Evolutionary conservation across 768 basidiomycete species (phyloP).

Genomic region (Punctularia strigosozonata): DNA sequence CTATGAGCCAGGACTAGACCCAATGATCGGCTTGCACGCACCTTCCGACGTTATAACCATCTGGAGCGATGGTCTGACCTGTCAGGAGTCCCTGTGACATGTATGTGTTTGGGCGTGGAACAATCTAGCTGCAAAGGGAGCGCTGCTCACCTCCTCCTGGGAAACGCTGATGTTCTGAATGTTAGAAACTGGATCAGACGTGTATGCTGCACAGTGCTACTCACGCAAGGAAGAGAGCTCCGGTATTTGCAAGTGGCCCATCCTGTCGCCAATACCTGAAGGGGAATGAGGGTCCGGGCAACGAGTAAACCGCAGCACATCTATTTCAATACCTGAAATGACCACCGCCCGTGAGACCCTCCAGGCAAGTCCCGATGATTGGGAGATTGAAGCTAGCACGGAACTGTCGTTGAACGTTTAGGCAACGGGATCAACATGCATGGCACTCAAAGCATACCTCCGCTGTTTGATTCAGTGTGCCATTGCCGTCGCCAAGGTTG

Average conservation of each 20-base stretch:
- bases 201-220: slow-evolving; percentile 7
- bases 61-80: slow-evolving; percentile 28
- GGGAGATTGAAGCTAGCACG: neutral
- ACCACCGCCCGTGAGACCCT: neutral
- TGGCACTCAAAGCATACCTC: too few species aligned
- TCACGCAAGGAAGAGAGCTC: neutral
- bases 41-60: slow-evolving; percentile 41
- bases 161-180: slow-evolving; percentile 25
- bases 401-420: too few species aligned
- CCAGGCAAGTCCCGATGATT: neutral
- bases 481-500: neutral
- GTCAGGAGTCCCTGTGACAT: slow-evolving; percentile 19
- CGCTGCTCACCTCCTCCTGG: slow-evolving; percentile 26
- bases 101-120: too few species aligned
- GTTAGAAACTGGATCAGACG: neutral
- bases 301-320: neutral
- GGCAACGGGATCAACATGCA: too few species aligned
- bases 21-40: slow-evolving; percentile 8
- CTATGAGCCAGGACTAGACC: neutral
- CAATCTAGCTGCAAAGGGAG: too few species aligned
- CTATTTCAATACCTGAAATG: neutral
- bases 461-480: neutral
- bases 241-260: neutral
- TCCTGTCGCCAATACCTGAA: neutral
- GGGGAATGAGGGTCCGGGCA: neutral